A percentile compares a stretch with the other conserved stretches of the same genome.
Conservation (phyloP, 257 asterid genomes). For the Hygrophila difformis region DNA sequence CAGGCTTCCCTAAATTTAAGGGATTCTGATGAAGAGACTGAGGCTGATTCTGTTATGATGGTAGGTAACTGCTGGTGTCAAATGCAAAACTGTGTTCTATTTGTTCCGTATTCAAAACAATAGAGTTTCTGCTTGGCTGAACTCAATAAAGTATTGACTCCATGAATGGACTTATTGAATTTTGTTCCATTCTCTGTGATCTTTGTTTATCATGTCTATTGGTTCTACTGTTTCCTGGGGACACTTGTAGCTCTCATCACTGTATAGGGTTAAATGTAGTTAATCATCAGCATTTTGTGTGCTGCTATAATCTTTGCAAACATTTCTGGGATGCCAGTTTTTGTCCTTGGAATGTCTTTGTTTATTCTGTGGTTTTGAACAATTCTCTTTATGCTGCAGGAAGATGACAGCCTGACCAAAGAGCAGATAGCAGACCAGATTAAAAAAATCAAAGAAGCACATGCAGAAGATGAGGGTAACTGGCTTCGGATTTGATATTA, state of each 20-base stretch:
- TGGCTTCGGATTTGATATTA: neutral
- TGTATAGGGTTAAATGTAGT: too few species aligned
- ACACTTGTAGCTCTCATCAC: too few species aligned
- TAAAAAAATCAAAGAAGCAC: slow-evolving; percentile 75
- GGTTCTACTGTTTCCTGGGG: too few species aligned
- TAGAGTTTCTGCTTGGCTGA: neutral
- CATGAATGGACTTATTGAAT: too few species aligned
- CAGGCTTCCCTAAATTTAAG: slow-evolving; percentile 56
- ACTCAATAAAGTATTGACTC: neutral
- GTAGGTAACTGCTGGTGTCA: slow-evolving; percentile 29
- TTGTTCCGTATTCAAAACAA: neutral
- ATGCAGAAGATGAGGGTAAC: slow-evolving; percentile 93
- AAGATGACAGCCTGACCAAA: slow-evolving; percentile 60
- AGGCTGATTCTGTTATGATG: slow-evolving; percentile 74
- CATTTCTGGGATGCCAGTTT: neutral
- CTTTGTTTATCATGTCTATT: too few species aligned
- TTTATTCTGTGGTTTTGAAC: neutral
- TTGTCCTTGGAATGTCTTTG: too few species aligned
- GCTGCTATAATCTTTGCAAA: neutral
- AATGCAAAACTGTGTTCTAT: neutral
- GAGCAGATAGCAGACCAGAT: slow-evolving; percentile 91
- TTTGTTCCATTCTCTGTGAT: too few species aligned
- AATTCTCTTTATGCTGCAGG: slow-evolving; percentile 40
- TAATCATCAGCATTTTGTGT: too few species aligned
- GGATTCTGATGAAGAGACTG: slow-evolving; percentile 79